Base-by-base conservation (phyloP, 352 stramenopile genomes). In the Globisporangium carolinianum region DNA sequence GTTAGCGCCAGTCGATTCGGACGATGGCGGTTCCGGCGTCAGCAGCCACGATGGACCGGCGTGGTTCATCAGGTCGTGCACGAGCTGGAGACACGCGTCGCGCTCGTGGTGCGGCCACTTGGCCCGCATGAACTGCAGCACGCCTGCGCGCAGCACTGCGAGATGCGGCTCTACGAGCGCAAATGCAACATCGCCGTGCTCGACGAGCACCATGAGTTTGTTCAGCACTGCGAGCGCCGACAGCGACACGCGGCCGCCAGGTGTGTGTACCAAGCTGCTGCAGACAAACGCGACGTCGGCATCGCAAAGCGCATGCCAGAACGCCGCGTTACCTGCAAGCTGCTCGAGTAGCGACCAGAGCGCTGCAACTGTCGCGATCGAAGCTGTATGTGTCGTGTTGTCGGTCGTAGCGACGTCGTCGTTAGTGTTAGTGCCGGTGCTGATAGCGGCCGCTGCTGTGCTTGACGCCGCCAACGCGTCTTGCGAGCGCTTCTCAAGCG, bases 41-140 rank as follows among this genome's bases (percentile, higher is more conserved):
- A 90, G 58, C 67, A 89, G 83, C 83, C 81, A 90, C 6, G 63
- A 60, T 17, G 76, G 79, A 0, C 79, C 83, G 0, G 68, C 71
- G 32, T 86, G 75, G 47, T 71, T 70, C 70, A 89, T 83, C 5
- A 93, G 75, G 48, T 73, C 68, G 17, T 77, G 76, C 10, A 90
- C 62, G 18, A 91, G 56, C 15, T 65, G 62, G 37, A 91, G 63
- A 35, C 77, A 89, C 53, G 79, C 65, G 52, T 93, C 80, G 5
- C 77, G 80, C 54, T 91, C 79, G 38, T 89, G 83, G 47, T 83
- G 66, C 2, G 75, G 71, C 80, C 79, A 91, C 36, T 93, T 91
- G 6, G 69, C 55, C 17, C 79, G 80, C 49, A 93, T 38, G 57
- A 91, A 89, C 11, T 68, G 75, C 15, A 87, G 63, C 0, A 88